Base-by-base conservation (phyloP, 176 grass and related monocot genomes). In the Calamus simplicifolius region DNA sequence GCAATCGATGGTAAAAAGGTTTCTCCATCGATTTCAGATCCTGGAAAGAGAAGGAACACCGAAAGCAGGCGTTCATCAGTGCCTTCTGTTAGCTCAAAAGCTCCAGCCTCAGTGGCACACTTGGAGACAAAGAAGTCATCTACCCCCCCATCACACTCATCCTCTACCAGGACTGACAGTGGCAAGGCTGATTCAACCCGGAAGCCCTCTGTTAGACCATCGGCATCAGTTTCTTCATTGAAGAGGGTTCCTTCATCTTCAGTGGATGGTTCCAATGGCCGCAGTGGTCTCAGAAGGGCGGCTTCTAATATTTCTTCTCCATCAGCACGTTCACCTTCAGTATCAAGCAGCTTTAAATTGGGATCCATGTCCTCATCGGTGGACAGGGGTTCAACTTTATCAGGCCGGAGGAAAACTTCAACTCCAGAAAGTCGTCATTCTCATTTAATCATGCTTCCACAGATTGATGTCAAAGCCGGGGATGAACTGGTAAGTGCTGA, bases 401-500 rank as follows among this genome's bases (percentile, higher is more conserved):
- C 77, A 35, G 69, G 54, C 48, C 73, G 79, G 73, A 90, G 73
- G 65, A 97, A 81, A 61, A 79, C 68, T 71, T 80, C 81, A 18
- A 66, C 75, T 73, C 66, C 75, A 51, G 73, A 84, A 6, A 76
- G 69, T 21, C 78, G 77, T 55, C 85, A 95, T 80, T 84, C 85
- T 57, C 77, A 76, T 43, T 82, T 84, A 67, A 85, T 91, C 75
- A 88, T 97, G 87, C 74, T 97, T 23, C 92, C 92, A 51, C 86
- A 91, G 69, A 84, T 97, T 75, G 92, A 97, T 78, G 67, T 93
- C 48, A 97, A 85, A 64, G 75, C 83, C 61, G 89, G 84, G 19
- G 84, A 85, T 70, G 92, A 91, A 69, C 60, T 85, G 92, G 92
- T 97, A 21, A 79, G 84, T 87, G 50, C 29, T 16, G 4, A 63